Percentiles rank a stretch among this genome's conserved stretches.
Evolutionary conservation across 2,329 filamentous ascomycete species (phyloP).

Genomic region (Gyromitra esculenta): DNA sequence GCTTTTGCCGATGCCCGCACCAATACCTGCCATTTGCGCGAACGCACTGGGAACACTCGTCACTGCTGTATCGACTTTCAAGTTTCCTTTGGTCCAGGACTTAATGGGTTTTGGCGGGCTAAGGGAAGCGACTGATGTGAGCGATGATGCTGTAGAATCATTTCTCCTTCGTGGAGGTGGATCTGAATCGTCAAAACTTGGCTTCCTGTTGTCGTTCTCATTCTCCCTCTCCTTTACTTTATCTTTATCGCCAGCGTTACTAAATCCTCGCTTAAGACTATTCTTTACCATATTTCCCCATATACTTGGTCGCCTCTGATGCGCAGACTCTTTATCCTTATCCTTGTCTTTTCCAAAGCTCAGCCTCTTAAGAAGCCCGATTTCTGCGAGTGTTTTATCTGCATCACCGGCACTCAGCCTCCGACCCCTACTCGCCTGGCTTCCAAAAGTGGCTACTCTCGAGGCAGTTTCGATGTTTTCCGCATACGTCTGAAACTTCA

Average conservation of each 20-base stretch:
- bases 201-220: constrained; percentile 14
- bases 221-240: constrained; percentile 36
- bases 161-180: constrained; percentile 39
- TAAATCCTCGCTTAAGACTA: constrained; percentile 52
- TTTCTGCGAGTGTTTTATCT: constrained; percentile 53
- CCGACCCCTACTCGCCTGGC: constrained; percentile 54
- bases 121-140: constrained; percentile 18
- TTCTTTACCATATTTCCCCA: constrained; percentile 44
- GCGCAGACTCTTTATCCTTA: constrained; percentile 46
- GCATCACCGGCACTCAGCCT: constrained; percentile 56
- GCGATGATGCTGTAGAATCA: constrained; percentile 39
- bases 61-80: constrained; percentile 48
- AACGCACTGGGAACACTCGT: constrained; percentile 51
- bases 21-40: constrained; percentile 51
- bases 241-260: constrained; percentile 49
- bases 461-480: constrained; percentile 64
- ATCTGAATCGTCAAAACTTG: not conserved
- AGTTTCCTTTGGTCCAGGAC: constrained; percentile 37
- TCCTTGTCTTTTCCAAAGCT: constrained; percentile 57
- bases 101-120: constrained; percentile 32
- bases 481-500: constrained; percentile 62
- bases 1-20: constrained; percentile 63
- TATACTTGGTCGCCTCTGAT: constrained; percentile 50
- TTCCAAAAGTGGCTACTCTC: constrained; percentile 59
- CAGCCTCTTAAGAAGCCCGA: constrained; percentile 56